Conservation (phyloP, 805 yeast species). For the Torulaspora maleeae region DNA sequence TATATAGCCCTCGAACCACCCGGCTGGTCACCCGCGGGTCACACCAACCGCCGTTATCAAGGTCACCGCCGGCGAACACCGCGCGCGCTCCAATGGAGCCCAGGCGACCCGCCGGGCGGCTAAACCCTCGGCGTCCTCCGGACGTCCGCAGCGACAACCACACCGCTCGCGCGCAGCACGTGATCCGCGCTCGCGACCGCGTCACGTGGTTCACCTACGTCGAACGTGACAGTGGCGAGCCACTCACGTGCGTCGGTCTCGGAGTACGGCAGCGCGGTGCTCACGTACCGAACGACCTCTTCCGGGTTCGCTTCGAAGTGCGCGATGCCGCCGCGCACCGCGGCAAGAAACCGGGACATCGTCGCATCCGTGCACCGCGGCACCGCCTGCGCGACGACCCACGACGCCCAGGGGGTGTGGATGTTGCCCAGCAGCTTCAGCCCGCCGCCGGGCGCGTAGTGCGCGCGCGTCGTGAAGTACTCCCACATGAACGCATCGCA, state of each 20-base stretch:
- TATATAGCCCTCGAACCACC: neutral
- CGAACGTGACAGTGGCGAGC: constrained; percentile 72
- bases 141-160: neutral
- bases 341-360: constrained; percentile 43
- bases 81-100: neutral
- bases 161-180: constrained; percentile 50
- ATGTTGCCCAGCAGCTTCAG: constrained; percentile 81
- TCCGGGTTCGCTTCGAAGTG: constrained; percentile 58
- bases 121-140: neutral
- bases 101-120: neutral
- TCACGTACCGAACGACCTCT: constrained; percentile 63
- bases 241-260: constrained; percentile 74
- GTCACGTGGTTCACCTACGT: constrained; percentile 38
- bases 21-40: too few relatives aligned
- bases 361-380: constrained; percentile 36
- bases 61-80: too few relatives aligned
- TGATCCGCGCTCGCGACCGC: constrained; percentile 53
- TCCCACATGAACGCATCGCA: constrained; percentile 97
- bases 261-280: constrained; percentile 66
- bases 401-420: constrained; percentile 95
- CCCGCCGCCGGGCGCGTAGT: constrained; percentile 66
- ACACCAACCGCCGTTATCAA: too few relatives aligned
- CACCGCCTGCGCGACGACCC: constrained; percentile 65
- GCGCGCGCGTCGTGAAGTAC: constrained; percentile 79
- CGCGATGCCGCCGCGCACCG: constrained; percentile 61